Evolutionary conservation across 352 stramenopile genomes (phyloP).

Genomic region (Paralagenidium karlingii): DNA sequence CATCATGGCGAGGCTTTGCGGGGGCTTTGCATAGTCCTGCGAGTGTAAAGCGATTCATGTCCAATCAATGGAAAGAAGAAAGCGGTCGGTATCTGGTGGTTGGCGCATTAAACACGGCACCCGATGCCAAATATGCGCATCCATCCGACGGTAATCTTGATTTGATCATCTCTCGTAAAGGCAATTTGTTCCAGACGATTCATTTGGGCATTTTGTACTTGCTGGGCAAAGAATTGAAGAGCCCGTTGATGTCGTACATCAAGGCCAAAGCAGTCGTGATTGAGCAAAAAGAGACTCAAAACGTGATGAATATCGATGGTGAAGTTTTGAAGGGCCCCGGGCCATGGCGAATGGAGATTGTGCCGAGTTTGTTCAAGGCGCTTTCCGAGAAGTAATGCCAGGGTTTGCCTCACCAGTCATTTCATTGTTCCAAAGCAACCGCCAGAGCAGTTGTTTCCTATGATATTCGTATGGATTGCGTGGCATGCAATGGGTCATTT

Average conservation of each 20-base stretch:
- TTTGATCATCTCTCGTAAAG: constrained; percentile 63
- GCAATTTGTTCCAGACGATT: constrained; percentile 23
- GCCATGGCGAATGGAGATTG: constrained; percentile 72
- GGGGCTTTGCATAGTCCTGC: constrained; percentile 42
- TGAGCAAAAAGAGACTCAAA: constrained; percentile 33
- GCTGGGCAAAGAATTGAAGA: constrained; percentile 60
- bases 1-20: constrained; percentile 48
- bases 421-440: too few relatives aligned
- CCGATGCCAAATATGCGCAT: constrained; percentile 55
- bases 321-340: constrained; percentile 46
- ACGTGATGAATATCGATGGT: constrained; percentile 77
- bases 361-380: constrained; percentile 80
- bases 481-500: too few relatives aligned
- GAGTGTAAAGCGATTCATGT: constrained; percentile 43
- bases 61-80: constrained; percentile 51
- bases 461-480: too few relatives aligned
- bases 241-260: constrained; percentile 51
- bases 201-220: constrained; percentile 51
- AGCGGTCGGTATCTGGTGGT: constrained; percentile 50
- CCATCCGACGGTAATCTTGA: constrained; percentile 70
- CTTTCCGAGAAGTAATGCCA: constrained; percentile 61
- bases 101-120: constrained; percentile 54
- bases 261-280: constrained; percentile 72
- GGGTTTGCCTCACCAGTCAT: neutral
- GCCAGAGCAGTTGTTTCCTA: too few relatives aligned